A percentile compares a stretch with the other conserved stretches of the same genome.
phyloP scores from a whole-genome alignment of 2,329 filamentous ascomycete species.

The Mariannaea elegans region DNA sequence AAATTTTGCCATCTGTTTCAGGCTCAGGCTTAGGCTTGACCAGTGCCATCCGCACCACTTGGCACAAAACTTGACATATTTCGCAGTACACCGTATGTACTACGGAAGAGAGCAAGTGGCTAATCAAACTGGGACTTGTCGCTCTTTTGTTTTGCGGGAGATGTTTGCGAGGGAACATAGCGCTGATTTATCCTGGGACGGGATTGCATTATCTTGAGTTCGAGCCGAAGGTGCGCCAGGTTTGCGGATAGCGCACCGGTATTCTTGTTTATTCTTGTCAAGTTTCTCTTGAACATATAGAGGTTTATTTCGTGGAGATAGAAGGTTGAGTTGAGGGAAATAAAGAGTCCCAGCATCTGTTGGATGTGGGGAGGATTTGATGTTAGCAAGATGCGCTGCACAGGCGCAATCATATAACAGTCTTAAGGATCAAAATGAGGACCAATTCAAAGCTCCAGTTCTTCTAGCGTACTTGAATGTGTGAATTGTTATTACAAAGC shows the following conservation, averaged over 20 bases:
- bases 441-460: slow-evolving; percentile 28
- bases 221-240: slow-evolving; percentile 14
- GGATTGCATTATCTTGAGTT: slow-evolving; percentile 20
- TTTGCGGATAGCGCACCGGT: slow-evolving; percentile 10
- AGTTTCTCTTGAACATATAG: slow-evolving; percentile 23
- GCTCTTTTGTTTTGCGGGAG: slow-evolving; percentile 13
- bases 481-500: slow-evolving; percentile 38
- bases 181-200: slow-evolving; percentile 23
- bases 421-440: slow-evolving; percentile 6
- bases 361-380: not conserved
- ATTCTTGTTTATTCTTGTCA: slow-evolving; percentile 31
- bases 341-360: slow-evolving; percentile 7
- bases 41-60: slow-evolving; percentile 23
- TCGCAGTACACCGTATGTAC: not conserved
- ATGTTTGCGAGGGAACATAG: slow-evolving; percentile 29
- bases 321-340: slow-evolving; percentile 3
- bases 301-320: slow-evolving; percentile 11
- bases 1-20: slow-evolving; percentile 25
- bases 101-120: not conserved
- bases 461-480: slow-evolving; percentile 28
- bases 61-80: slow-evolving; percentile 7
- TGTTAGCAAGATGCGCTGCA: slow-evolving; percentile 5
- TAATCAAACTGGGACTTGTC: slow-evolving; percentile 13
- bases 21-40: slow-evolving; percentile 25
- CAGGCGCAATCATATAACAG: slow-evolving; percentile 14